A percentile compares a stretch with the other conserved stretches of the same genome.
Conservation (phyloP, 2,329 filamentous ascomycete genomes). For the Ustilaginoidea virens region DNA sequence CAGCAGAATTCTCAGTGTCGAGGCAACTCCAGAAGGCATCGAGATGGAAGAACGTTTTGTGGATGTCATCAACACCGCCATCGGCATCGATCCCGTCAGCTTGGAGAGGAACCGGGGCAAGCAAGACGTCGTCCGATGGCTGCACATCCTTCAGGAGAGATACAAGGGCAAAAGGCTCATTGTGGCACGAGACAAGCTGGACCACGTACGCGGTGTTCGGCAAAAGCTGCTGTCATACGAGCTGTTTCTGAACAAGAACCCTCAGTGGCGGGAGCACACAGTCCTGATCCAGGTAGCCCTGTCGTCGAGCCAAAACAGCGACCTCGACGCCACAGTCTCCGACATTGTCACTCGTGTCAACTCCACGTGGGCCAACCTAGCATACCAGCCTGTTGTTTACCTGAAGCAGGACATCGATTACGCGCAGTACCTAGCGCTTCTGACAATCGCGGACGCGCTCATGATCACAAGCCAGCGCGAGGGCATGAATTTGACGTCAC, state of each 20-base stretch:
- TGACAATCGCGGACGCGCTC: constrained; percentile 77
- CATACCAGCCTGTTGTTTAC: constrained; percentile 86
- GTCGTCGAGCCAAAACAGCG: constrained; percentile 74
- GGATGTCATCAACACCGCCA: constrained; percentile 70
- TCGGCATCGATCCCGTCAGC: constrained; percentile 76
- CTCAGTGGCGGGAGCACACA: constrained; percentile 74
- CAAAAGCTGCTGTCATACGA: constrained; percentile 90
- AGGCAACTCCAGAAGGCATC: constrained; percentile 75
- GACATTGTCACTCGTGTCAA: constrained; percentile 94
- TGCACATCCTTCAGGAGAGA: constrained; percentile 63
- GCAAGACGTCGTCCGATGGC: constrained; percentile 61
- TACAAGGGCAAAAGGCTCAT: constrained; percentile 85
- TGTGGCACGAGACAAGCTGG: constrained; percentile 85
- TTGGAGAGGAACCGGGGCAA: constrained; percentile 57
- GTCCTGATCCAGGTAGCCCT: constrained; percentile 90
- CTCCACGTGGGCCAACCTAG: constrained; percentile 75
- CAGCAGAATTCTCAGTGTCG: constrained; percentile 77
- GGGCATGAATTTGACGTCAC: constrained; percentile 92
- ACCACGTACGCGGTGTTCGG: constrained; percentile 79
- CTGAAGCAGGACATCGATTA: constrained; percentile 91
- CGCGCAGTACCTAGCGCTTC: constrained; percentile 78
- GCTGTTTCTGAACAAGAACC: constrained; percentile 85
- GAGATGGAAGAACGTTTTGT: constrained; percentile 89
- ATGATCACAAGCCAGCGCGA: constrained; percentile 94
- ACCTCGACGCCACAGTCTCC: constrained; percentile 75